Evolutionary conservation across 768 basidiomycete genomes (phyloP).

Genomic region (Lanmaoa pseudosensibilis): DNA sequence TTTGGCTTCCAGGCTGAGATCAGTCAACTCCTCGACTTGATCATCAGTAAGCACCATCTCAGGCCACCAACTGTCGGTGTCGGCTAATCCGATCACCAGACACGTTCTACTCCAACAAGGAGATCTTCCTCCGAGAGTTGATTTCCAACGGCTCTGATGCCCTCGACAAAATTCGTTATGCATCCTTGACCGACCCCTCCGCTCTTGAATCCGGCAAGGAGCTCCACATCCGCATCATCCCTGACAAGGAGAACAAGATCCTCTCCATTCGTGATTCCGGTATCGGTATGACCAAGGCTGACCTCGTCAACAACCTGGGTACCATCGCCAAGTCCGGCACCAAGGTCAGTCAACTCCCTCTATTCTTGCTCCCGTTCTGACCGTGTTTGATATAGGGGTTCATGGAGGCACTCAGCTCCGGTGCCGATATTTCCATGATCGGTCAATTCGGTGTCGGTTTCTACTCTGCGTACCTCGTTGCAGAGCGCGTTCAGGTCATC

Average conservation of each 20-base stretch:
- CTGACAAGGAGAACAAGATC: slow-evolving; percentile 94
- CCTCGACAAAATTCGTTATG: slow-evolving; percentile 98
- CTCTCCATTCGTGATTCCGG: slow-evolving; percentile 93
- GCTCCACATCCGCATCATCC: slow-evolving; percentile 89
- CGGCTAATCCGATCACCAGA: slow-evolving; percentile 45
- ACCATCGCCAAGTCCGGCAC: slow-evolving; percentile 95
- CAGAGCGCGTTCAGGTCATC: slow-evolving; percentile 97
- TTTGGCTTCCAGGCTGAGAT: slow-evolving; percentile 99
- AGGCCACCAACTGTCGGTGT: neutral
- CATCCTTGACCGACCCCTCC: slow-evolving; percentile 90
- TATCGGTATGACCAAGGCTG: slow-evolving; percentile 99
- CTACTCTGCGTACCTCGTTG: slow-evolving; percentile 99
- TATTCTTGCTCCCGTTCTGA: slow-evolving; percentile 6
- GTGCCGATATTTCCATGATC: slow-evolving; percentile 94
- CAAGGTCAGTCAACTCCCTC: slow-evolving; percentile 51
- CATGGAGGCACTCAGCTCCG: slow-evolving; percentile 96
- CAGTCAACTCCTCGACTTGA: slow-evolving; percentile 96
- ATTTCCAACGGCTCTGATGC: slow-evolving; percentile 99
- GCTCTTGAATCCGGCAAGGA: slow-evolving; percentile 91
- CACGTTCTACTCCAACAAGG: slow-evolving; percentile 99
- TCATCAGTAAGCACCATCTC: slow-evolving; percentile 75
- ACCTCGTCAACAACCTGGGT: slow-evolving; percentile 98
- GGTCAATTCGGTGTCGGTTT: slow-evolving; percentile 99
- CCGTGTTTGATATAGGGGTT: slow-evolving; percentile 64
- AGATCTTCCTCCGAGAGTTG: slow-evolving; percentile 98